Evolutionary conservation across 2,329 filamentous ascomycete species (phyloP), one percentile per base, ranked within the genome.

Genomic region (Emericellopsis atlantica): DNA sequence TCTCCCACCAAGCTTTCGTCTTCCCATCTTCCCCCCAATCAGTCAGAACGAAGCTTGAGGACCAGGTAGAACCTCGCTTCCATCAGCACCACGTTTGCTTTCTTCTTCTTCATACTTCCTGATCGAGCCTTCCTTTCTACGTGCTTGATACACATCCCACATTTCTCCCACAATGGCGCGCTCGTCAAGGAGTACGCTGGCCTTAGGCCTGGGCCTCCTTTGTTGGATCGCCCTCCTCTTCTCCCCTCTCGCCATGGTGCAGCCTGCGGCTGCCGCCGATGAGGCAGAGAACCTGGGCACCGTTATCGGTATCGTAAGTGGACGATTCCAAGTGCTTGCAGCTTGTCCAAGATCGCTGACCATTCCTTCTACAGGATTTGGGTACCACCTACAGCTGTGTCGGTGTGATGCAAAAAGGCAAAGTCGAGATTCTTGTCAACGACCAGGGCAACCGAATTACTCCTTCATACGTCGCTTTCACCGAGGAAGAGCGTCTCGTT

Each of bases 401-500:
- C 55, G 88, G 85, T 82, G 86, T 94, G 62, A 94, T 94, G 87
- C 83, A 89, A 62, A 84, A 87, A 62, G 88, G 88, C 63, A 92
- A 90, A 68, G 87, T 95, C 53, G 87, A 95, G 60, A 95, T 95
- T 69, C 75, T 95, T 54, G 85, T 86, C 67, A 95, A 95, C 73
- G 87, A 95, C 67, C 88, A 94, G 74, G 87, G 87, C 74, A 88
- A 94, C 79, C 84, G 87, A 72, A 94, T 94, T 54, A 94, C 88
- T 54, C 88, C 88, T 42, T 94, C 87, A 49, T 95, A 92, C 67
- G 88, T 95, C 60, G 88, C 87, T 57, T 95, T 94, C 66, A 96
- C 88, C 65, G 89, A 96, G 56, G 88, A 95, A 49, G 92, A 96
- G 69, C 82, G 92, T 60, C 75, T 98, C 51, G 88, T 98, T 53